These are phyloP conservation scores for Pisolithus thermaeus DNA, from an alignment of 1,284 basidiomycete genomes.

Conservation along the genomic window DNA sequence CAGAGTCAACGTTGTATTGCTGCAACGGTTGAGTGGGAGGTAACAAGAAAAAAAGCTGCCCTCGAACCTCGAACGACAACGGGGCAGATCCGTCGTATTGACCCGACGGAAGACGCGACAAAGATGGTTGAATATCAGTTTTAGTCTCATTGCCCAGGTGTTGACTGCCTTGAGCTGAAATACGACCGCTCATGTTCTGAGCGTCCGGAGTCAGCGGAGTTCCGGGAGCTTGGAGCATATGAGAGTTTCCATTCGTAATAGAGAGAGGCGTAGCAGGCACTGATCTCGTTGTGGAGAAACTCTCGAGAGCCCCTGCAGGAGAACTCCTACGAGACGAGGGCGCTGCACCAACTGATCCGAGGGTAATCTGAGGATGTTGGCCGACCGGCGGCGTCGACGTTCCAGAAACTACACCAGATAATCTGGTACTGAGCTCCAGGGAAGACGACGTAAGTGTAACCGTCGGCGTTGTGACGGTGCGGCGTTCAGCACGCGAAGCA, in stretches of 20 bases:
- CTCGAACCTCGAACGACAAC: conserved; percentile 49
- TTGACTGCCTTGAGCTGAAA: conserved; percentile 47
- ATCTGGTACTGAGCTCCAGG: conserved; percentile 43
- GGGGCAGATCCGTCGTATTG: conserved; percentile 52
- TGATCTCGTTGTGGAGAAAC: conserved; percentile 60
- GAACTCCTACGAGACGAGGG: conserved; percentile 64
- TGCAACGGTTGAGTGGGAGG: conserved; percentile 19
- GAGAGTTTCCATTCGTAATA: conserved; percentile 40
- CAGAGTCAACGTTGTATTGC: conserved; percentile 56
- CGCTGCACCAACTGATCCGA: conserved; percentile 33
- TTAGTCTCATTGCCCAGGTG: conserved; percentile 45
- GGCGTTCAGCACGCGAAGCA: conserved; percentile 50
- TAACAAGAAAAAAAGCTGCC: background rate
- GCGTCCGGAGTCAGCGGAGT: conserved; percentile 62
- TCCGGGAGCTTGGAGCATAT: conserved; percentile 60
- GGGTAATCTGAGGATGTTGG: conserved; percentile 53
- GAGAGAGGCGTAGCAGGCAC: conserved; percentile 71
- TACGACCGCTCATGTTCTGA: conserved; percentile 53
- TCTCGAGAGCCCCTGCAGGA: conserved; percentile 57
- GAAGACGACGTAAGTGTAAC: conserved; percentile 51
- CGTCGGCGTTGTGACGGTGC: conserved; percentile 68
- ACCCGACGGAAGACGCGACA: conserved; percentile 58
- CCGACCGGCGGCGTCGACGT: conserved; percentile 58
- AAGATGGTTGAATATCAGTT: conserved; percentile 59
- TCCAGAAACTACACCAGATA: conserved; percentile 46